These are phyloP conservation scores for Wickerhamiella galacta DNA, from an alignment of 805 yeast species.

Conservation along the genomic window DNA sequence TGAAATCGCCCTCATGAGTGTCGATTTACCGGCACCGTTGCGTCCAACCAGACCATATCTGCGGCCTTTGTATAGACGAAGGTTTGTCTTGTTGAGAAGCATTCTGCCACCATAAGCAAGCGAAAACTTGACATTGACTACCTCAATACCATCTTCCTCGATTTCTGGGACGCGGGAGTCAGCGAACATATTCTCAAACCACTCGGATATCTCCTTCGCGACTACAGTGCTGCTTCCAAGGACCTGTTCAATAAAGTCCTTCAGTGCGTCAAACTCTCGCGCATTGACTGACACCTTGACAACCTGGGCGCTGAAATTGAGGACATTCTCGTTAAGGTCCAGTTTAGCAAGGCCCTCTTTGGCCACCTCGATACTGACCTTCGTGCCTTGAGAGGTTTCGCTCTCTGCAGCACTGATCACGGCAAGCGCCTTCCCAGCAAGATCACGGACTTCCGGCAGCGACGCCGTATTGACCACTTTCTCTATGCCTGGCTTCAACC, in stretches of 20 bases:
- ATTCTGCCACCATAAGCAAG: slow-evolving; percentile 95
- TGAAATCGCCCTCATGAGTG: slow-evolving; percentile 91
- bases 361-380: slow-evolving; percentile 43
- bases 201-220: slow-evolving; percentile 16
- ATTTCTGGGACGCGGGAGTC: slow-evolving; percentile 35
- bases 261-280: slow-evolving; percentile 23
- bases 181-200: slow-evolving; percentile 24
- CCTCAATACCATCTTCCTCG: slow-evolving; percentile 68
- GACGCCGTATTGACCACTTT: slow-evolving; percentile 83
- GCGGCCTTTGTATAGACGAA: slow-evolving; percentile 82
- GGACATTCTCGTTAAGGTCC: slow-evolving; percentile 24
- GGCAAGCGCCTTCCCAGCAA: slow-evolving; percentile 70
- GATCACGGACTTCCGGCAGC: slow-evolving; percentile 87
- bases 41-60: slow-evolving; percentile 96
- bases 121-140: slow-evolving; percentile 88
- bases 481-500: slow-evolving; percentile 77
- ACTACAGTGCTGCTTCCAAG: slow-evolving; percentile 27
- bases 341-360: slow-evolving; percentile 19
- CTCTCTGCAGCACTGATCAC: slow-evolving; percentile 73
- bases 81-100: slow-evolving; percentile 82
- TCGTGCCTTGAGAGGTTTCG: slow-evolving; percentile 63
- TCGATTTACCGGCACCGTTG: slow-evolving; percentile 98
- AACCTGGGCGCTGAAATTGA: slow-evolving; percentile 23
- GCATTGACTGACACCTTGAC: slow-evolving; percentile 22
- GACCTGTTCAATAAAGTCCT: slow-evolving; percentile 26